Evolutionary conservation across 169 alveolate genomes (phyloP), one percentile per base, ranked within the genome.

Genomic region (Plasmodium chabaudi): DNA sequence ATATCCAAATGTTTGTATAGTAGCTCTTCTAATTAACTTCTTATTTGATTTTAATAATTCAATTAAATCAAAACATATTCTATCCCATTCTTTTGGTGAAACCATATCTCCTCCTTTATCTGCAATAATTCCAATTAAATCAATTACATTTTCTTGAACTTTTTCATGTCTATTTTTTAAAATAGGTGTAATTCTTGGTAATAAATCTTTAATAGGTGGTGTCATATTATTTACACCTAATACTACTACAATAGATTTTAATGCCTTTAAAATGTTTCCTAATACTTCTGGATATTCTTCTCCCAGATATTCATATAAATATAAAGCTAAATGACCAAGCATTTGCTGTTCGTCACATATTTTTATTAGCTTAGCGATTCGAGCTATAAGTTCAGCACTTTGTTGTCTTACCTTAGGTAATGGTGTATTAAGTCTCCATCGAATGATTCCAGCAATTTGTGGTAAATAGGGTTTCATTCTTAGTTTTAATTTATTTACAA

Each of bases 261-360:
- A 89, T 9, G 99, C 99, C 25, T 99, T 99, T 69, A 99, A 93
- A 44, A 98, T 98, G 77, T 99, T 97, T 1, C 99, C 99, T 63
- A 98, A 94, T 12, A 99, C 99, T 93, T 99, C 99, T 9, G 99
- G 99, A 91, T 98, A 99, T 93, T 99, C 99, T 92, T 99, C 99
- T 3, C 99, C 99, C 53, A 99, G 92, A 91, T 98, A 98, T 92
- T 99, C 99, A 92, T 97, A 98, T 47, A 99, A 94, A 75, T 97
- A 97, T 68, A 98, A 95, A 19, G 99, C 99, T 91, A 99, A 94
- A 95, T 98, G 99, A 23, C 99, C 99, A 93, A 98, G 94, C 97
- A 97, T 95, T 46, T 95, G 98, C 92, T 98, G 99, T 86, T 99
- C 99, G 17, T 98, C 99, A 72, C 99, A 98, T 86, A 95, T 94